These are phyloP conservation scores for Penicillium ucsense DNA, from an alignment of 495 filamentous ascomycete species.

Conservation along the genomic window DNA sequence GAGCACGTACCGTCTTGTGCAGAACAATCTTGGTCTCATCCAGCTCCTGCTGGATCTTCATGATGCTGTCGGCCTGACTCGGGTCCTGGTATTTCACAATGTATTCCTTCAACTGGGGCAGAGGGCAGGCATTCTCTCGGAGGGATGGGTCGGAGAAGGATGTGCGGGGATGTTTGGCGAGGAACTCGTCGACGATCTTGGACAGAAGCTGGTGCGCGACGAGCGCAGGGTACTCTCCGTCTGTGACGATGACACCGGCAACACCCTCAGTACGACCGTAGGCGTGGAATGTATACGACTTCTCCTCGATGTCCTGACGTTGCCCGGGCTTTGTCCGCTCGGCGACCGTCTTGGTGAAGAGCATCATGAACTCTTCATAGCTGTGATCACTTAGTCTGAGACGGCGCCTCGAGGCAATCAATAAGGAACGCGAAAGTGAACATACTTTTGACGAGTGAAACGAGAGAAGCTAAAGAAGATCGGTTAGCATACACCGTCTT, in stretches of 20 bases:
- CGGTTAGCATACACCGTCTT: constrained; percentile 1
- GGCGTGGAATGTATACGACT: constrained; percentile 68
- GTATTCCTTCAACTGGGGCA: constrained; percentile 69
- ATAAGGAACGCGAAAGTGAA: background rate
- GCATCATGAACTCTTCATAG: constrained; percentile 45
- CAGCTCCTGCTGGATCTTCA: constrained; percentile 93
- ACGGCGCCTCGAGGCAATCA: background rate
- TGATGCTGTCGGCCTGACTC: constrained; percentile 75
- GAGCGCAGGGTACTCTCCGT: constrained; percentile 79
- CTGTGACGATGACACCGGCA: constrained; percentile 78
- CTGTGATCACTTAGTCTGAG: constrained; percentile 14
- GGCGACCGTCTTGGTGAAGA: constrained; percentile 55
- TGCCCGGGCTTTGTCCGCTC: constrained; percentile 79
- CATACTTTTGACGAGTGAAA: constrained; percentile 64
- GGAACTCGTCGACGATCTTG: constrained; percentile 90
- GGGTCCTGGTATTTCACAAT: constrained; percentile 86
- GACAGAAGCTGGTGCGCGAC: constrained; percentile 91
- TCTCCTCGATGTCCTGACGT: constrained; percentile 85
- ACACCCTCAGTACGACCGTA: constrained; percentile 84
- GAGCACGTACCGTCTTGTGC: constrained; percentile 62
- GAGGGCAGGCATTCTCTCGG: constrained; percentile 30
- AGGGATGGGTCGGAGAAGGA: constrained; percentile 46
- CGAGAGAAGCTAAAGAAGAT: constrained; percentile 48
- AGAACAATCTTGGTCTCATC: constrained; percentile 97
- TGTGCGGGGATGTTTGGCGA: constrained; percentile 64